These are phyloP conservation scores for Globisporangium paddicum DNA, from an alignment of 352 stramenopile genomes.

Conservation along the genomic window DNA sequence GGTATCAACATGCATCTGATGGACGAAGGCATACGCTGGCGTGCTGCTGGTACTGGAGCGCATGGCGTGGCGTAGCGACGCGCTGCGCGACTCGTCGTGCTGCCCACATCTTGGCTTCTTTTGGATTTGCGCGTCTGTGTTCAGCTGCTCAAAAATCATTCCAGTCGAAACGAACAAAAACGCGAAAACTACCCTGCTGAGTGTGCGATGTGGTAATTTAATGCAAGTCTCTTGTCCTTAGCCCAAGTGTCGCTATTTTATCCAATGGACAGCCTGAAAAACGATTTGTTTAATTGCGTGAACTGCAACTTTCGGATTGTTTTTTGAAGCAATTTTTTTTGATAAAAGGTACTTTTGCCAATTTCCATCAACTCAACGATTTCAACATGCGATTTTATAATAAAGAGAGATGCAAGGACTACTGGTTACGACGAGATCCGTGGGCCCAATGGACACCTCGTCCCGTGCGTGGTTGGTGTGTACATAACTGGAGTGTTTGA, in stretches of 20 bases:
- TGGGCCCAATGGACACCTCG: neutral
- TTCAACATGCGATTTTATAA: slow-evolving; percentile 7
- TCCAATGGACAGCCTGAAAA: no score
- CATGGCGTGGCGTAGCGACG: neutral
- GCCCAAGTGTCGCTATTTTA: no score
- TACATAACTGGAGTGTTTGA: neutral
- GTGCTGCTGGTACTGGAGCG: slow-evolving; percentile 16
- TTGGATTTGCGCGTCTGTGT: neutral
- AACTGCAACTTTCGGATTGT: no score
- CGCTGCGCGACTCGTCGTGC: slow-evolving; percentile 8
- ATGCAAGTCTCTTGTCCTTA: no score
- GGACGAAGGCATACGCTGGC: slow-evolving; percentile 12
- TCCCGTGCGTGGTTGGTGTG: neutral
- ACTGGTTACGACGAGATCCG: neutral
- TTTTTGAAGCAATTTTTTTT: no score
- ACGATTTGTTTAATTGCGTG: no score
- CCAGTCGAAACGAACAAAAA: no score
- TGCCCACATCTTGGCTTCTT: neutral
- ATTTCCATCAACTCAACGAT: neutral
- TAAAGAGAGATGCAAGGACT: slow-evolving; percentile 8
- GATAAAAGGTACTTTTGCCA: no score
- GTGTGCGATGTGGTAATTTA: no score
- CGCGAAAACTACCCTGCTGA: no score
- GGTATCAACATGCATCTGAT: neutral
- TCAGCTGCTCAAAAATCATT: neutral